Conservation (phyloP, 2,329 filamentous ascomycete genomes). For the Aspergillus calidoustus region DNA sequence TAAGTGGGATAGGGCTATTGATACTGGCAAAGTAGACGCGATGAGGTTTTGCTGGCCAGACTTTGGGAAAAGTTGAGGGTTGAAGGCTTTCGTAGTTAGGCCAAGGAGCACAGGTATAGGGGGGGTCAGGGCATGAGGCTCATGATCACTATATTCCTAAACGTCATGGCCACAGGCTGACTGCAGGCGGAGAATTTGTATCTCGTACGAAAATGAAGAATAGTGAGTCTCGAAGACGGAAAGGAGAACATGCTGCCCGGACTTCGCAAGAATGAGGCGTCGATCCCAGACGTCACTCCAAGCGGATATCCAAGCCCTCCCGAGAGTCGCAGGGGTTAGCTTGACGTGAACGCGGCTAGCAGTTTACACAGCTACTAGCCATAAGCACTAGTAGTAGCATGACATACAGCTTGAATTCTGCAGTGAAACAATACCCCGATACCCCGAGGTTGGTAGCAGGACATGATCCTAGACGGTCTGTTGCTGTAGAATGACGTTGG, state of each 20-base stretch:
- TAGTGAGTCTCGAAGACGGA: background rate
- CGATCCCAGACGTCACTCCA: slow-evolving; percentile 2
- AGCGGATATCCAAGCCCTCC: background rate
- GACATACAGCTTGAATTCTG: background rate
- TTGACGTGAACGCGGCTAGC: background rate
- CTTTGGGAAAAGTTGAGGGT: background rate
- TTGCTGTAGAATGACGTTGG: background rate
- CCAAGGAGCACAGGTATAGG: background rate
- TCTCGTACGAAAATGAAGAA: background rate
- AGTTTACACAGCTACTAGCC: background rate
- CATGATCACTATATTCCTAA: background rate
- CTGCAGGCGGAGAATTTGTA: background rate
- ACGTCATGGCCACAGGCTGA: background rate
- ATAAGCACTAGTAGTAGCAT: background rate
- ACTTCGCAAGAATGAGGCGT: background rate
- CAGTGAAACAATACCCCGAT: background rate
- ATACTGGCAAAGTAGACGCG: background rate
- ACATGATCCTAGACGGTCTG: background rate
- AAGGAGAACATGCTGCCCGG: background rate
- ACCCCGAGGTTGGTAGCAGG: background rate
- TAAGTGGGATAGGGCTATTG: background rate
- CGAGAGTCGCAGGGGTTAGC: background rate
- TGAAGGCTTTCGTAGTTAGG: background rate
- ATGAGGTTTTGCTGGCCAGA: background rate
- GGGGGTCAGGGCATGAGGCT: background rate